Evolutionary conservation across 352 stramenopile genomes (phyloP).

Genomic region (Pythium grandisporangium): DNA sequence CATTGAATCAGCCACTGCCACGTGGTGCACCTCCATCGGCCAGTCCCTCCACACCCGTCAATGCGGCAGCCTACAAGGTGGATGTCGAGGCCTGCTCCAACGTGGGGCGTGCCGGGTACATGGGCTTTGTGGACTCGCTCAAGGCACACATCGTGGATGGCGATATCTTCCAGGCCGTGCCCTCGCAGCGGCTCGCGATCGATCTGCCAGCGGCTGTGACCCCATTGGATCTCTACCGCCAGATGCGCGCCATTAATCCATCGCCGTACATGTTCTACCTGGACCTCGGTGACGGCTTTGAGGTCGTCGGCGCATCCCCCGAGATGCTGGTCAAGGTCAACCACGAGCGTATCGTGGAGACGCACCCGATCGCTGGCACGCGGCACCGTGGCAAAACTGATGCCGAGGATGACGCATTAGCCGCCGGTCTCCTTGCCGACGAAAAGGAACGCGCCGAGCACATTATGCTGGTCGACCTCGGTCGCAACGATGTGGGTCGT

Average conservation of each 20-base stretch:
- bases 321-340: constrained; percentile 89
- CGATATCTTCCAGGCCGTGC: constrained; percentile 87
- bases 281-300: constrained; percentile 76
- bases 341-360: constrained; percentile 77
- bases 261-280: constrained; percentile 89
- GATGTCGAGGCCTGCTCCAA: constrained; percentile 75
- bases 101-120: constrained; percentile 77
- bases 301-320: constrained; percentile 80
- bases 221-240: constrained; percentile 77
- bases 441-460: constrained; percentile 89
- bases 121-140: constrained; percentile 79
- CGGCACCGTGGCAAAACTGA: constrained; percentile 75
- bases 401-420: constrained; percentile 79
- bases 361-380: constrained; percentile 85
- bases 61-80: constrained; percentile 45
- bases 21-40: too few relatives aligned
- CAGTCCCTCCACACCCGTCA: constrained; percentile 42
- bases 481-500: constrained; percentile 84
- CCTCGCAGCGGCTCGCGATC: constrained; percentile 68
- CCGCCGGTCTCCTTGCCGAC: constrained; percentile 68
- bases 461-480: constrained; percentile 90
- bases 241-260: constrained; percentile 86
- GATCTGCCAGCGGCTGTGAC: constrained; percentile 59
- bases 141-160: constrained; percentile 86
- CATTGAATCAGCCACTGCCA: constrained; percentile 49